Evolutionary conservation across 2,329 filamentous ascomycete species (phyloP).

Genomic region (Simplicillium sp.): DNA sequence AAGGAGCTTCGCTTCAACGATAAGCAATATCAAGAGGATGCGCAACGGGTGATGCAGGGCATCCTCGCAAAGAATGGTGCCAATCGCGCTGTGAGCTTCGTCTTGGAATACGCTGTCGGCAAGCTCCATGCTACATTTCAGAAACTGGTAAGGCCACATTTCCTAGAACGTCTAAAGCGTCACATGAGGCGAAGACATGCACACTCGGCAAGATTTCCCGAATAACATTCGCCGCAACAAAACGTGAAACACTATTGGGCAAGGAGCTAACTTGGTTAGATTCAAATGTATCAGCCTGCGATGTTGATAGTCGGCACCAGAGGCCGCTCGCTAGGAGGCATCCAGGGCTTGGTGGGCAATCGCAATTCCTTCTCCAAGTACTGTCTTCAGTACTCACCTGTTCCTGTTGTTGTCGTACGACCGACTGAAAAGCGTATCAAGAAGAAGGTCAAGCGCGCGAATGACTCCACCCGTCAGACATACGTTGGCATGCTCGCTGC

Average conservation of each 20-base stretch:
- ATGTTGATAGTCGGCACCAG: constrained; percentile 86
- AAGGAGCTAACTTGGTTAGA: constrained; percentile 39
- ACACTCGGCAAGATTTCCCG: no score
- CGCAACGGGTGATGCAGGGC: constrained; percentile 60
- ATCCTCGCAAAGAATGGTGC: constrained; percentile 71
- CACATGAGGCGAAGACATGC: no score
- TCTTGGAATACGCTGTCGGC: constrained; percentile 80
- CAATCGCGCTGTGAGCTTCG: constrained; percentile 75
- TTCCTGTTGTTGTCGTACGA: constrained; percentile 86
- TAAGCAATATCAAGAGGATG: constrained; percentile 66
- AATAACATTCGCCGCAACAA: no score
- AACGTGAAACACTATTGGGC: background rate
- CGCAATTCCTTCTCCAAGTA: constrained; percentile 86
- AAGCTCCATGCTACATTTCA: constrained; percentile 88
- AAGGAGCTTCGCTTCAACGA: constrained; percentile 65
- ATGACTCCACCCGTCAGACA: constrained; percentile 64
- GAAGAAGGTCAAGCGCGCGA: constrained; percentile 77
- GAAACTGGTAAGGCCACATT: constrained; percentile 56
- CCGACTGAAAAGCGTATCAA: constrained; percentile 81
- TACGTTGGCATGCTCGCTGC: constrained; percentile 72
- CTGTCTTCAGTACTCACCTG: constrained; percentile 85
- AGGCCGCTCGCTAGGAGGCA: constrained; percentile 73
- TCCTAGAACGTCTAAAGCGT: background rate
- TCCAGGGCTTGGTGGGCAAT: constrained; percentile 73
- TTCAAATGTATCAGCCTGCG: constrained; percentile 82